Conservation (phyloP, 2,329 filamentous ascomycete genomes). For the Alternaria triticimaculans region DNA sequence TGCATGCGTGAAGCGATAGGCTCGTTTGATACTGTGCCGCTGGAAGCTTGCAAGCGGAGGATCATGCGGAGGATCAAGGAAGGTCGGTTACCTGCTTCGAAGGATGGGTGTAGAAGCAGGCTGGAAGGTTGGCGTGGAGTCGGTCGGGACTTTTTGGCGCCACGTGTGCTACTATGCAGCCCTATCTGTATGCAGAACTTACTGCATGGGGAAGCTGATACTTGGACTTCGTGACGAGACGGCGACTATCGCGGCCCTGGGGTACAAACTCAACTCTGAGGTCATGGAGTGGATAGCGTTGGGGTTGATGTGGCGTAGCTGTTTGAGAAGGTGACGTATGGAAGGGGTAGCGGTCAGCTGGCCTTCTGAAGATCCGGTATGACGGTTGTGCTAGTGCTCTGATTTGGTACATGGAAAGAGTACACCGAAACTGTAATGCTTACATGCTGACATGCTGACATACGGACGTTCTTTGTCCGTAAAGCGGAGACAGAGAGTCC, state of each 20-base stretch:
- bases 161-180: conserved; percentile 2
- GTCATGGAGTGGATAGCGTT: neutral
- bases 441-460: neutral
- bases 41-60: neutral
- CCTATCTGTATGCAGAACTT: conserved; percentile 2
- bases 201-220: neutral
- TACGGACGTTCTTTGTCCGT: neutral
- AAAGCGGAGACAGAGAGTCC: neutral
- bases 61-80: neutral
- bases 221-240: neutral
- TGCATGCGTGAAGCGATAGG: neutral
- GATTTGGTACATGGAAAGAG: neutral
- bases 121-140: neutral
- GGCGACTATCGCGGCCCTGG: neutral
- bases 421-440: neutral
- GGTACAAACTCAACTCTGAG: neutral
- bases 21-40: neutral
- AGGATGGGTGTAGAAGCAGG: neutral
- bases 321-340: neutral
- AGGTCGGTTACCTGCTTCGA: neutral
- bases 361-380: neutral
- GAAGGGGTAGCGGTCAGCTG: neutral
- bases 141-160: neutral
- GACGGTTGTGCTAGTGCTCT: neutral
- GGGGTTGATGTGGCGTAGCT: neutral